Base-by-base conservation (phyloP, 2,329 filamentous ascomycete species). In the Cladosporium sp. region DNA sequence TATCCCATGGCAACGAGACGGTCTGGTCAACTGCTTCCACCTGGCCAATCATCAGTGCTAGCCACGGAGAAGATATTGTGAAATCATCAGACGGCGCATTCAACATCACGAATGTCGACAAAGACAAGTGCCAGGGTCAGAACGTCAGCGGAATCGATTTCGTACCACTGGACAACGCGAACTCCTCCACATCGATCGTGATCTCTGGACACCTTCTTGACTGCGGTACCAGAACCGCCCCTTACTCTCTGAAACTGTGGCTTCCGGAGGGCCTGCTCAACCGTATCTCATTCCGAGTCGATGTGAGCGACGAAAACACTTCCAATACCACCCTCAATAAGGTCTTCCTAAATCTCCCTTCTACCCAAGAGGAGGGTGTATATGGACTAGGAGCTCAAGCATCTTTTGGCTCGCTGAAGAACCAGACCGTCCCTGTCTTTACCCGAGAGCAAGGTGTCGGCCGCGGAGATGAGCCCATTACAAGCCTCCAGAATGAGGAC, bases 371-470 rank as follows among this genome's bases (percentile, higher is more conserved):
- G 40, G 63, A 66, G 44, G 58, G 61, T 46, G 59, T 66, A 44
- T 65, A 64, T 48, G 63, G 63, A 3, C 54, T 64, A 7, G 63
- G 63, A 6, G 60, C 49, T 14, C 61, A 64, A 37, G 59, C 59
- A 3, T 62, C 60, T 1, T 61, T 63, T 46, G 63, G 58, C 6
- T 63, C 61, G 31, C 56, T 65, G 35, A 64, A 64, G 43, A 62
- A 63, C 31, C 57, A 61, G 31, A 61, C 56, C 43, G 56, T 66
- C 13, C 63, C 64, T 2, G 56, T 66, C 32, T 58, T 62, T 43
- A 55, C 63, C 16, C 59, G 63, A 37, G 63, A 66, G 54, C 61
- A 63, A 50, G 63, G 63, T 33, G 62, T 64, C 13, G 63, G 63
- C 7, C 57, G 63, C n/a, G 63, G 63, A 7, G 60, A 61, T 37